These are phyloP conservation scores for Porphyrellus cyaneotinctus DNA, from an alignment of 768 basidiomycete species.

Conservation along the genomic window DNA sequence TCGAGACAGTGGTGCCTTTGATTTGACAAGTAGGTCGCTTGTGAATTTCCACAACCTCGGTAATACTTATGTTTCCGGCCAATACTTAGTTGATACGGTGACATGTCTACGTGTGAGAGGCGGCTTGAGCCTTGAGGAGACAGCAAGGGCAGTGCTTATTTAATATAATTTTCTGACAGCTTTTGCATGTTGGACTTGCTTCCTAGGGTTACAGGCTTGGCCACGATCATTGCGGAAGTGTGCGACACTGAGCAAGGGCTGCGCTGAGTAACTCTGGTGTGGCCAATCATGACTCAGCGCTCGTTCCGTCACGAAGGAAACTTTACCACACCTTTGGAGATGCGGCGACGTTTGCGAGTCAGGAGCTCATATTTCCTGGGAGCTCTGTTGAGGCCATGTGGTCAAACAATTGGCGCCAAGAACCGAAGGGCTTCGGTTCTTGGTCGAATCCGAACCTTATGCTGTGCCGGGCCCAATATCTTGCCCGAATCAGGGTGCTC, in stretches of 20 bases:
- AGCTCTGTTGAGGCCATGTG: conserved; percentile 11
- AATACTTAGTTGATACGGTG: conserved; percentile 1
- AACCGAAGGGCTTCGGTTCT: conserved; percentile 1
- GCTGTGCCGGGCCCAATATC: conserved; percentile 9
- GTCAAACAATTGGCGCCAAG: conserved; percentile 18
- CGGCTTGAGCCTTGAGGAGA: neutral
- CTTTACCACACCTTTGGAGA: conserved; percentile 3
- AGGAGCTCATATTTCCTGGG: conserved; percentile 17
- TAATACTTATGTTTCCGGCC: conserved; percentile 8
- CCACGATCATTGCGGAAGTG: conserved; percentile 25
- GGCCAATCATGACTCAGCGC: conserved; percentile 14
- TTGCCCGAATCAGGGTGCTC: neutral
- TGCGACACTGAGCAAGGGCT: neutral
- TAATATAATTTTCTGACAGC: neutral
- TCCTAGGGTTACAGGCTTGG: conserved; percentile 3
- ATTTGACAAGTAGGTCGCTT: conserved; percentile 1
- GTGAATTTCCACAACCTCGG: neutral
- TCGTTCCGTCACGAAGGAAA: conserved; percentile 9
- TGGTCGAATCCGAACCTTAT: neutral
- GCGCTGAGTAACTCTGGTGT: conserved; percentile 8
- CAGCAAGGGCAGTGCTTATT: conserved; percentile 11
- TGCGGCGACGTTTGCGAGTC: conserved; percentile 5
- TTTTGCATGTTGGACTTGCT: conserved; percentile 1
- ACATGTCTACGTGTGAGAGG: conserved; percentile 1
- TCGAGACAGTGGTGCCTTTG: neutral